Evolutionary conservation across 164 flowering plant genomes (phyloP), one percentile per base, ranked within the genome.

Genomic region (Akebia trifoliata): DNA sequence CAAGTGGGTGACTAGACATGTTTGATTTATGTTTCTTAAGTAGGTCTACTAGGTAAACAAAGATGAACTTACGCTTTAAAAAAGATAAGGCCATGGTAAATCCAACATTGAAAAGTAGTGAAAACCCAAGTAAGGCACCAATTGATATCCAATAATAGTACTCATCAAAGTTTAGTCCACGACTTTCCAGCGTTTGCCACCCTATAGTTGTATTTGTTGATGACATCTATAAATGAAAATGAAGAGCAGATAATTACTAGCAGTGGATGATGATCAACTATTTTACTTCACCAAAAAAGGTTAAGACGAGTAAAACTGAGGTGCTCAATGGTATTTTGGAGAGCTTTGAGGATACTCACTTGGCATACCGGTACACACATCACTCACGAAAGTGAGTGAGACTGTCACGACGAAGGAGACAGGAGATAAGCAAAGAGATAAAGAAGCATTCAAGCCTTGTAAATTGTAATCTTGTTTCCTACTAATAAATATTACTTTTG

Each of bases 111-210:
- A 82, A 79, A 40, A 85, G 51, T 30, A 82, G 5, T 21, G 78
- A 30, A 45, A 79, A 74, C 5, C 80, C 81, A 50, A 82, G 66
- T 44, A 85, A 61, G 48, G 81, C 84, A 56, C 56, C 77, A 28
- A 81, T 22, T 34, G 83, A 79, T 60, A 82, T 60, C 92, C 87
- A 85, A 62, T 61, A 81, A 15, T 68, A 59, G 65, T 77, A 57
- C 35, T 62, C 76, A 26, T 63, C 66, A 40, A 69, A 80, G 58
- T 73, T 54, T 11, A 85, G 50, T 24, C 88, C 86, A 37, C 74
- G 85, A 54, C 63, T 73, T 53, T 28, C 57, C 18, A 82, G 77
- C 48, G 64, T 63, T 68, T 67, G 57, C 4, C 11, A 26, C 57
- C 91, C 91, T 20, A 77, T 51, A 20, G 82, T 75, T 34, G 69